Base-by-base conservation (phyloP, 176 grass and related monocot species). In the Cenchrus fungigraminus region DNA sequence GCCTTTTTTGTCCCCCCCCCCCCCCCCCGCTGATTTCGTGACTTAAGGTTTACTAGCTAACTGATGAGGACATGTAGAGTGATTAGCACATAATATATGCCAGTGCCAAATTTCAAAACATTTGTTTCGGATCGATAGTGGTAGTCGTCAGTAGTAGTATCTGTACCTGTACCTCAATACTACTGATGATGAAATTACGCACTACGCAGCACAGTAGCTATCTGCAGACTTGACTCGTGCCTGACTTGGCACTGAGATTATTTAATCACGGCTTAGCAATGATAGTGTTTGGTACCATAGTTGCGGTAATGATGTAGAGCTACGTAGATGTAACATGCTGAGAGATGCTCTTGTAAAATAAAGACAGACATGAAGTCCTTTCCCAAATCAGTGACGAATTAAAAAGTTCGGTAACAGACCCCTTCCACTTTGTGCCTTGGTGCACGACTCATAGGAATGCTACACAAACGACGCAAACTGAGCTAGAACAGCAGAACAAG, bases 401-500 rank as follows among this genome's bases (percentile, higher is more conserved):
- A 22, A 34, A 59, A 59, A 61, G n/a, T 61, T 61, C 9, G 5
- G 5, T 73, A 84, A 66, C 29, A 78, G 4, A 49, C 19, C 17
- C 43, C 6, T 62, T 19, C n/a, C 2, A 57, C 17, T 65, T 65
- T 29, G 28, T 67, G 19, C 4, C 15, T 2, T 40, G 6, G 9
- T 16, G 42, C 31, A 50, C 68, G 19, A 6, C 29, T 2, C 28
- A 20, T 29, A 68, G 12, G 6, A 60, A 67, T 47, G 22, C 47
- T 54, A 53, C 40, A 54, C 25, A 32, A 59, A 84, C 3, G 47
- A 42, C 74, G 43, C 53, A 63, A 13, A 85, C 42, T 34, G 14
- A 75, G 49, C 44, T 81, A 43, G 43, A 73, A 57, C 37, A 44
- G 6, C 45, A 73, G n/a, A 80, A 74, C 77, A 61, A 68, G 61